Base-by-base conservation (phyloP, 441 rosid genomes). In the Macaranga tanarius region DNA sequence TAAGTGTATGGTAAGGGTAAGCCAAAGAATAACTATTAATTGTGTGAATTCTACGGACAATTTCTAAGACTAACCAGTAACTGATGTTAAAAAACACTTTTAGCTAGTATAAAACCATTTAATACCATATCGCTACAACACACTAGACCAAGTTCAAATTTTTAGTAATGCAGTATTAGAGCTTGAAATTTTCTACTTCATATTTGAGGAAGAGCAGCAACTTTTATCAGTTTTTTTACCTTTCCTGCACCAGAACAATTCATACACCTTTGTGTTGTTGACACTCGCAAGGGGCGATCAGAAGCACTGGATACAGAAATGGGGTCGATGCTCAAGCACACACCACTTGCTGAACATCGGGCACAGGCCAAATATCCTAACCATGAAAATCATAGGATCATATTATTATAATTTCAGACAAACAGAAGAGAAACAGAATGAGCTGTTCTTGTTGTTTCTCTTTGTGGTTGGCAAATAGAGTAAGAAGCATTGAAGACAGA, bases 241-340 rank as follows among this genome's bases (percentile, higher is more conserved):
- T 95, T 95, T 82, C 97, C 97, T 40, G 97, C 84, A 63, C 99
- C 97, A 3, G 99, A 95, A 86, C 97, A 95, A 76, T 87, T 91
- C 16, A 69, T 75, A 84, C 99, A 92, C 75, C 97, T 86, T 76
- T 75, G 79, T 19, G 93, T 86, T 12, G 84, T 85, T 42, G 97
- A 91, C 51, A 78, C 87, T 79, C 52, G 86, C 74, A 89, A 66
- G 70, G 88, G 88, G 40, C 48, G 75, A 77, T 84, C 84, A 57
- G 89, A 71, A 79, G 82, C 82, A 82, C 77, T 81, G 38, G 89
- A 75, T 50, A 75, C 67, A 20, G 90, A 80, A 66, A 89, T 78
- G 26, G 90, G 89, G 81, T 92, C 85, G 70, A 77, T 65, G 77
- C 84, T 86, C 84, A 91, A 76, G 82, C 86, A 84, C 74, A 87